These are phyloP conservation scores for Sporothrix variecibatus DNA, from an alignment of 2,329 filamentous ascomycete species.

Conservation along the genomic window DNA sequence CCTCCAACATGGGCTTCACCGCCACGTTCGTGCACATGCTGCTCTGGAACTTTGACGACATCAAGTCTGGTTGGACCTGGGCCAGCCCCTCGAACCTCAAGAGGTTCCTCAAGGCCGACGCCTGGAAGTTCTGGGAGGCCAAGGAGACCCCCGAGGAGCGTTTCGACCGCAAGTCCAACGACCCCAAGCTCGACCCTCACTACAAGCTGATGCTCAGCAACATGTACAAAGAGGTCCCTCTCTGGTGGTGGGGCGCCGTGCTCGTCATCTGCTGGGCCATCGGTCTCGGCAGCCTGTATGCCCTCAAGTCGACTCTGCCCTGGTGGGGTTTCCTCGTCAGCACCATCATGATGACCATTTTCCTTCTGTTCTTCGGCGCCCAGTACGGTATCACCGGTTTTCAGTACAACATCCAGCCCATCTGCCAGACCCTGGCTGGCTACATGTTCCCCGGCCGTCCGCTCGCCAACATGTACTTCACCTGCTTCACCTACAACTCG, in stretches of 20 bases:
- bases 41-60: slow-evolving; percentile 31
- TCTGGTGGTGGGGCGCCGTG: slow-evolving; percentile 34
- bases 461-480: slow-evolving; percentile 49
- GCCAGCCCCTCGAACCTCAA: slow-evolving; percentile 23
- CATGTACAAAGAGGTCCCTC: slow-evolving; percentile 29
- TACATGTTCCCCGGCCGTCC: slow-evolving; percentile 47
- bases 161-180: slow-evolving; percentile 26
- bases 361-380: slow-evolving; percentile 46
- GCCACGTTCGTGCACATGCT: slow-evolving; percentile 46
- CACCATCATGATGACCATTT: slow-evolving; percentile 39
- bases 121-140: slow-evolving; percentile 26
- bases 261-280: slow-evolving; percentile 40
- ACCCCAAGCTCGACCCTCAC: slow-evolving; percentile 39
- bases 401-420: slow-evolving; percentile 42
- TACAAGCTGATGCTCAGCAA: slow-evolving; percentile 31
- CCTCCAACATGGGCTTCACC: slow-evolving; percentile 49
- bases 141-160: slow-evolving; percentile 29
- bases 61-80: slow-evolving; percentile 30
- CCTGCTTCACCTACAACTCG: slow-evolving; percentile 40
- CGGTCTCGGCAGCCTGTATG: slow-evolving; percentile 44
- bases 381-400: slow-evolving; percentile 44
- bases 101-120: slow-evolving; percentile 21
- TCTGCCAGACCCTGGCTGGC: slow-evolving; percentile 52
- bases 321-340: slow-evolving; percentile 48
- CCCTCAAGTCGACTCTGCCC: slow-evolving; percentile 41